Conservation (phyloP, 2,329 filamentous ascomycete species). For the Exophiala alcalophila region DNA sequence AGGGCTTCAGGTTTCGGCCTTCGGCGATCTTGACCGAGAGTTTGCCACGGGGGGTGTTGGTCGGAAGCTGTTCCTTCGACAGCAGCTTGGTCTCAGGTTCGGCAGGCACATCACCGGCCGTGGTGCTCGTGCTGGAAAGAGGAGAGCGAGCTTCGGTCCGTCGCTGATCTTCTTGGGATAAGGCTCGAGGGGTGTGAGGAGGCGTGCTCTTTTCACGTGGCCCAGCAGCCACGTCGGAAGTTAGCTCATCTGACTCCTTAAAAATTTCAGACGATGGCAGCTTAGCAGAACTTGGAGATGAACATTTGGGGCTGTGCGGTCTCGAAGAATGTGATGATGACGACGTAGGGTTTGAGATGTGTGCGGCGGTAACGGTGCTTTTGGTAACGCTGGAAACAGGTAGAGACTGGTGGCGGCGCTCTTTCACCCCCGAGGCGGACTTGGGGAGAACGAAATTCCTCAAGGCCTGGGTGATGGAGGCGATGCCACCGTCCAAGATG, state of each 20-base stretch:
- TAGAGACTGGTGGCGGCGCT: constrained; percentile 47
- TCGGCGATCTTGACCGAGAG: constrained; percentile 85
- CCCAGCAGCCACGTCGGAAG: constrained; percentile 64
- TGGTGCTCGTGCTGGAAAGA: constrained; percentile 23
- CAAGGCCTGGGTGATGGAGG: constrained; percentile 44
- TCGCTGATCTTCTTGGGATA: constrained; percentile 61
- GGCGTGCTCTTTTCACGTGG: constrained; percentile 79
- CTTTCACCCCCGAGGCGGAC: constrained; percentile 36
- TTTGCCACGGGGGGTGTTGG: constrained; percentile 76
- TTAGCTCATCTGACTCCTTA: constrained; percentile 66
- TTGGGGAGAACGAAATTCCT: constrained; percentile 45
- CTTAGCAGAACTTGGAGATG: constrained; percentile 44
- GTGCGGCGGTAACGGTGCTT: constrained; percentile 62
- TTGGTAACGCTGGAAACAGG: constrained; percentile 65
- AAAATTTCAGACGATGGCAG: constrained; percentile 42
- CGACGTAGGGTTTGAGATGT: constrained; percentile 66
- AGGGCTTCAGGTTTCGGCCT: constrained; percentile 75
- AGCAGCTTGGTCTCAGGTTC: constrained; percentile 12
- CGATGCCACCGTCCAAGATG: constrained; percentile 38
- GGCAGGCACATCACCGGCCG: constrained; percentile 30
- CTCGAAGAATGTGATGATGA: constrained; percentile 51
- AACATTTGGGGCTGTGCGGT: constrained; percentile 51
- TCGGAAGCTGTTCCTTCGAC: constrained; percentile 53
- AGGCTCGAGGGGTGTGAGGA: constrained; percentile 81
- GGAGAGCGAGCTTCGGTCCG: constrained; percentile 31